Evolutionary conservation across 2,329 filamentous ascomycete genomes (phyloP).

Genomic region (Epicoccum sorghinum): DNA sequence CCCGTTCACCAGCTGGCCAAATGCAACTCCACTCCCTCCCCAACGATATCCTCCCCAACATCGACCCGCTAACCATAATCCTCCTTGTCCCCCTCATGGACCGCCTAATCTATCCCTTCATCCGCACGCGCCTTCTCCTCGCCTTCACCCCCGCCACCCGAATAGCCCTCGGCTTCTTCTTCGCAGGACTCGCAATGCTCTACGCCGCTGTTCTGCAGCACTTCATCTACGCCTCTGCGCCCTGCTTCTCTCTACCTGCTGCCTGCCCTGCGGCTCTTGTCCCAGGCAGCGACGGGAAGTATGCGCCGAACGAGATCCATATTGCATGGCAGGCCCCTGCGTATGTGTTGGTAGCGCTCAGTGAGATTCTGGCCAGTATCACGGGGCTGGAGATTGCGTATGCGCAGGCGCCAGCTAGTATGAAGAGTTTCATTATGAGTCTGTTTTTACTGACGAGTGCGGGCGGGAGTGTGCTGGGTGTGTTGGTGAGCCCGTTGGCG

Average conservation of each 20-base stretch:
- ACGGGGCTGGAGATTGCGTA: constrained; percentile 57
- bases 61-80: constrained; percentile 55
- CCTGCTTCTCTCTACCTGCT: constrained; percentile 54
- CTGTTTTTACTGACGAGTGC: constrained; percentile 67
- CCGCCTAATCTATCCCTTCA: constrained; percentile 52
- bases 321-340: constrained; percentile 54
- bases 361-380: constrained; percentile 55
- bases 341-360: constrained; percentile 53
- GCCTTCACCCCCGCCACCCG: constrained; percentile 58
- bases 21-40: constrained; percentile 56
- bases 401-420: constrained; percentile 53
- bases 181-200: constrained; percentile 59
- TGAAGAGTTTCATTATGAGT: constrained; percentile 59
- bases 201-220: constrained; percentile 65
- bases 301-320: constrained; percentile 51
- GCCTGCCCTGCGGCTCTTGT: neutral
- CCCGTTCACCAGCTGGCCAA: constrained; percentile 45
- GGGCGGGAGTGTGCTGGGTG: constrained; percentile 64
- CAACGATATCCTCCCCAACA: constrained; percentile 57
- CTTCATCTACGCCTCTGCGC: constrained; percentile 59
- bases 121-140: constrained; percentile 50
- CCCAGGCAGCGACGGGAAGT: constrained; percentile 27
- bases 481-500: constrained; percentile 65
- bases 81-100: constrained; percentile 56
- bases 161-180: constrained; percentile 59